These are phyloP conservation scores for Pyrenophora seminiperda DNA, from an alignment of 2,329 filamentous ascomycete species.

Conservation along the genomic window DNA sequence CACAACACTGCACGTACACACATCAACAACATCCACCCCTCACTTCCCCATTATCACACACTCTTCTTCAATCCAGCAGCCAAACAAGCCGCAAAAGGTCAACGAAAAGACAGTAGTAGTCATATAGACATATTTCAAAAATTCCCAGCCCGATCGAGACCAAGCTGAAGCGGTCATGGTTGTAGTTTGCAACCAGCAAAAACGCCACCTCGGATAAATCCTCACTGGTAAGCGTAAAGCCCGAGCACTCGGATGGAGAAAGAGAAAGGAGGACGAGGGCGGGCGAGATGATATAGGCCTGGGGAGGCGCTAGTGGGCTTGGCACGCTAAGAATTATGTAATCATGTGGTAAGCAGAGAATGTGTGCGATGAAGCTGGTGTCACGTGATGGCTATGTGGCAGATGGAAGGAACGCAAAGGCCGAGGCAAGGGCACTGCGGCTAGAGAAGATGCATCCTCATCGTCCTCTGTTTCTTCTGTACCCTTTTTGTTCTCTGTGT, in stretches of 20 bases:
- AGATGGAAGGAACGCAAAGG: too few relatives aligned
- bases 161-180: conserved; percentile 75
- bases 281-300: conserved; percentile 11
- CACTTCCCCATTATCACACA: too few relatives aligned
- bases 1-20: too few relatives aligned
- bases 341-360: too few relatives aligned
- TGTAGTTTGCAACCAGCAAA: conserved; percentile 91
- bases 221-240: conserved; percentile 84
- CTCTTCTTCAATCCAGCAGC: conserved; percentile 41
- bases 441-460: too few relatives aligned
- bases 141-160: conserved; percentile 75
- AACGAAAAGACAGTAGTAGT: conserved; percentile 37
- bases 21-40: too few relatives aligned
- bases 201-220: conserved; percentile 85
- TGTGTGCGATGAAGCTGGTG: too few relatives aligned
- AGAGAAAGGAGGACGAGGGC: conserved; percentile 9
- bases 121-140: conserved; percentile 65
- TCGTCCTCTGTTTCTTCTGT: too few relatives aligned
- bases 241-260: conserved; percentile 62
- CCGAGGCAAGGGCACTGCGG: too few relatives aligned
- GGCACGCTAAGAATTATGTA: conserved; percentile 28
- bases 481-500: too few relatives aligned
- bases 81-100: conserved; percentile 31
- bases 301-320: conserved; percentile 13
- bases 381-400: too few relatives aligned